Evolutionary conservation across 176 grass and related monocot species (phyloP), one percentile per base, ranked within the genome.

Genomic region (Tuctoria greenei): DNA sequence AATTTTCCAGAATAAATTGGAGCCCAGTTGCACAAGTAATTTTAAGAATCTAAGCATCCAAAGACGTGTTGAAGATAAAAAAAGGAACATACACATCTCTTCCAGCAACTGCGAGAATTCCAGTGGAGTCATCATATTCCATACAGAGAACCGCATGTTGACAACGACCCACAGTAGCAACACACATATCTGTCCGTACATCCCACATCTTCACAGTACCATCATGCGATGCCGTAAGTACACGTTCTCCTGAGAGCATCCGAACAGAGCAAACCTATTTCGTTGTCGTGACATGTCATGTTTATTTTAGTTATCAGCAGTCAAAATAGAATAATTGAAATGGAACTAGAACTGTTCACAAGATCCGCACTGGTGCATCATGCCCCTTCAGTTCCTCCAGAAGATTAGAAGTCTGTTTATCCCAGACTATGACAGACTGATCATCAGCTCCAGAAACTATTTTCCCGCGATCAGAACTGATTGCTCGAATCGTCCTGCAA

Each of bases 151-250:
- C 75, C 67, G 85, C 84, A 86, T 82, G 95, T 86, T 90, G 83
- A 88, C 84, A 95, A 65, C 89, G 91, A 78, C 91, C 95, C 82
- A 99, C 95, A 8, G 95, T 99, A 71, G 84, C 95, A 60, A 99
- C 95, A 86, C 95, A 99, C 46, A 89, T 99, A 86, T 99, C 95
- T 70, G 95, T 99, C 80, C 95, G 84, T 18, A 99, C 95, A 82
- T 99, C 95, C 95, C 95, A 99, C 95, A 99, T 99, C 73, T 95
- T 99, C 20, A 99, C 91, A 24, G 84, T 92, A 64, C 95, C 95
- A 82, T 99, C 95, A 82, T 99, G 91, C 39, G 95, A 81, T 78
- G 88, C 75, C 62, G 89, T 99, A 81, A 99, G 91, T 71, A 99
- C 95, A 27, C 95, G 91, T 76, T 99, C 95, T 66, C 95, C 95